Conservation (phyloP, 257 asterid genomes). For the Verbascum thapsus region DNA sequence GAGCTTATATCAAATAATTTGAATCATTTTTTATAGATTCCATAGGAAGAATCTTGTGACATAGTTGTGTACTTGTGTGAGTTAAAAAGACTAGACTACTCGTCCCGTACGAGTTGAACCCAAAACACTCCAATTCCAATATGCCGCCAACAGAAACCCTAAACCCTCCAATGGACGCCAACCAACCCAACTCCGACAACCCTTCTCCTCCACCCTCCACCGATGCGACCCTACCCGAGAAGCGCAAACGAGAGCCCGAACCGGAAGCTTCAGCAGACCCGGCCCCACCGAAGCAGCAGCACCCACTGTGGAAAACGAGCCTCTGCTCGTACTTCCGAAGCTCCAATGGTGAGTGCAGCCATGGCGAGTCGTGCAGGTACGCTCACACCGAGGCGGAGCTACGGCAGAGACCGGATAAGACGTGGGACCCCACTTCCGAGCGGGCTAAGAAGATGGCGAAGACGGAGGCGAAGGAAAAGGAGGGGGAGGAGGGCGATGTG, state of each 20-base stretch:
- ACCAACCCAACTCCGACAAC: conserved; percentile 23
- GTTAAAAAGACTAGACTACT: too few species aligned
- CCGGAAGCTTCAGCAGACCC: conserved; percentile 31
- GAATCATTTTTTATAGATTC: too few species aligned
- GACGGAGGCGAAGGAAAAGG: conserved; percentile 34
- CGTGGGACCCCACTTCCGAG: conserved; percentile 98
- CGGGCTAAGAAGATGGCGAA: conserved; percentile 73
- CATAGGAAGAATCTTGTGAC: too few species aligned
- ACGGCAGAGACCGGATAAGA: conserved; percentile 64
- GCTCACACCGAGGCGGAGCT: conserved; percentile 95
- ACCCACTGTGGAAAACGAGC: conserved; percentile 80
- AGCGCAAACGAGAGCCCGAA: conserved; percentile 62
- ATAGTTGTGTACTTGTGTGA: too few species aligned
- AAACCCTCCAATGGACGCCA: conserved; percentile 48
- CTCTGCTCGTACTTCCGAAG: conserved; percentile 89
- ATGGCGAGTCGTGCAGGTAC: conserved; percentile 79
- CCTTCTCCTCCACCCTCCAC: conserved; percentile 28
- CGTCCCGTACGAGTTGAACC: too few species aligned
- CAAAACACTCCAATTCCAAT: too few species aligned
- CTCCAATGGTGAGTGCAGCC: conserved; percentile 59
- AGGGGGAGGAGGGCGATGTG: conserved; percentile 37
- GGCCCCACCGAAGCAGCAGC: conserved; percentile 31
- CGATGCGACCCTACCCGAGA: conserved; percentile 38
- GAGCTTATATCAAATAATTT: too few species aligned
- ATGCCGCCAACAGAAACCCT: conserved; percentile 45